phyloP scores from a whole-genome alignment of 495 filamentous ascomycete species.

The Neurospora intermedia region DNA sequence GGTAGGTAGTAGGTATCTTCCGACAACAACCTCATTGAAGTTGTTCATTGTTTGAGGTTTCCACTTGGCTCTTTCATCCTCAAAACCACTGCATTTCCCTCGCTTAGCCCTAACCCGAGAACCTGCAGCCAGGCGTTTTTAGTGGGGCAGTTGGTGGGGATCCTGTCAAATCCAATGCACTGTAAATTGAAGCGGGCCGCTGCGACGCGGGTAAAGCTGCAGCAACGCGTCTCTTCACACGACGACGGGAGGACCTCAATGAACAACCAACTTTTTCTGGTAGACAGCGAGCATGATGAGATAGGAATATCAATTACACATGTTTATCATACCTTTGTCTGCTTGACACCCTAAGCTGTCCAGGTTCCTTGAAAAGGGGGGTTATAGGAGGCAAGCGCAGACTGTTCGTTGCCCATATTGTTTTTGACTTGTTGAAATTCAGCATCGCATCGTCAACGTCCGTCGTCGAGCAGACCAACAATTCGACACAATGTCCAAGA shows the following conservation, averaged over 20 bases:
- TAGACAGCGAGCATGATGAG: neutral
- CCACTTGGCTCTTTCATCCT: neutral
- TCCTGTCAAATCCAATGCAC: neutral
- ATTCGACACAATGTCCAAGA: conserved; percentile 3
- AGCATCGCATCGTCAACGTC: neutral
- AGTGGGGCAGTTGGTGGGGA: neutral
- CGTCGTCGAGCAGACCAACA: neutral
- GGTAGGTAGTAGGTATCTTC: neutral
- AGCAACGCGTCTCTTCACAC: neutral
- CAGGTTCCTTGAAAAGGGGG: neutral
- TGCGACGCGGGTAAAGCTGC: neutral
- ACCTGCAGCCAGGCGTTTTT: neutral
- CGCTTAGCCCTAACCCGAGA: neutral
- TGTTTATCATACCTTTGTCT: neutral
- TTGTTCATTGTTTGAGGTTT: neutral
- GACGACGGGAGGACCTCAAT: neutral
- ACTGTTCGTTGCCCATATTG: neutral
- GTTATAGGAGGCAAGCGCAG: too few species aligned
- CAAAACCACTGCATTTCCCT: neutral
- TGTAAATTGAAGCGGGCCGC: neutral
- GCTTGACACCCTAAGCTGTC: neutral
- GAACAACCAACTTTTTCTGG: neutral
- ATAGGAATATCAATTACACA: neutral
- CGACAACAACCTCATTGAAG: neutral
- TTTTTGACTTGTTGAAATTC: neutral